Evolutionary conservation across 2,329 filamentous ascomycete genomes (phyloP), one percentile per base, ranked within the genome.

Genomic region (Annulohypoxylon truncatum): DNA sequence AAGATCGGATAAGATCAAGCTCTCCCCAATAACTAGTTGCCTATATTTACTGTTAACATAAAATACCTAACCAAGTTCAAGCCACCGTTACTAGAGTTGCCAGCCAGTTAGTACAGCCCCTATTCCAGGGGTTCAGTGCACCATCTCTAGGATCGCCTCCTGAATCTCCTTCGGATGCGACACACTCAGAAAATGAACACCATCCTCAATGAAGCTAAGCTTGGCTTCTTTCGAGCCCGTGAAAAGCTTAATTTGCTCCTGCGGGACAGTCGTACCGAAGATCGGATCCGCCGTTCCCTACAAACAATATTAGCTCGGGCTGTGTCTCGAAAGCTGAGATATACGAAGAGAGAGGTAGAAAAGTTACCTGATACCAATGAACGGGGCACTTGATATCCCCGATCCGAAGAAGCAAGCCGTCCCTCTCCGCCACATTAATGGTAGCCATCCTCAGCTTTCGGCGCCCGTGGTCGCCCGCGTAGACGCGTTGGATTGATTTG

Each of bases 241-340:
- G 68, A 87, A 86, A 6, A 84, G 74, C 73, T 84, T 80, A 66
- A 86, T 84, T 26, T 87, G 82, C 71, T 85, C 83, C 8, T 73
- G 68, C 0, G 82, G 79, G 15, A 83, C 72, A 2, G 66, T 72
- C 1, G 74, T 73, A 3, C 80, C 77, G 68, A 80, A 86, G 0
- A 83, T 79, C 0, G 76, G 77, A 66, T 86, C 84, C 2, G 78
- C 77, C 2, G 80, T 79, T 13, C 83, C 83, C 83, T 85, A n/a
- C n/a, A 22, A 28, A 55, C 8, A 12, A 15, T 33, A 42, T 73
- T 33, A 72, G 66, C 44, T 26, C 6, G n/a, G 22, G 52, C 15
- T 3, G 26, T 24, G 12, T 20, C 28, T 29, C 24, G 12, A 12
- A 15, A 42, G 5, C 1, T 10, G n/a, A n/a, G 13, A 18, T 9